Evolutionary conservation across 208 protist species (phyloP).

Genomic region (Leishmania aethiopica): DNA sequence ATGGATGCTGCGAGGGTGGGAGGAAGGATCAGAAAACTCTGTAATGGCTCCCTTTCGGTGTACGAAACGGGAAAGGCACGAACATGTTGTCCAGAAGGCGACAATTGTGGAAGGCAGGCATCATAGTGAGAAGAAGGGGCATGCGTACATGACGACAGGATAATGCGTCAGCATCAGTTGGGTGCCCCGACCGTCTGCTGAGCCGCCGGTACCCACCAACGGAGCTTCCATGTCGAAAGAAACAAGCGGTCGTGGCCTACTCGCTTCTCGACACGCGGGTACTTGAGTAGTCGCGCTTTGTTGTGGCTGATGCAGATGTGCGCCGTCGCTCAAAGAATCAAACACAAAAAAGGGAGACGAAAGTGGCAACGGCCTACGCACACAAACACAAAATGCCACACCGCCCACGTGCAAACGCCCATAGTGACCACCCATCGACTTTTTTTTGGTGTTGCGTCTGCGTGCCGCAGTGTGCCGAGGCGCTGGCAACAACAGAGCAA

Average conservation of each 20-base stretch:
- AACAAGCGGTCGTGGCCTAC: background rate
- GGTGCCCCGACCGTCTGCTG: background rate
- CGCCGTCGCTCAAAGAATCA: background rate
- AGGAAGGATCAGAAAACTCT: background rate
- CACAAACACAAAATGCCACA: too few species aligned
- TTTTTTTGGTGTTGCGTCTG: background rate
- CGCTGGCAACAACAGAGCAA: background rate
- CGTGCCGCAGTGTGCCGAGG: background rate
- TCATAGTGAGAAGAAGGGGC: background rate
- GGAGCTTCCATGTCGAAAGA: background rate
- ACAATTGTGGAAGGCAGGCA: background rate
- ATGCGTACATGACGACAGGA: background rate
- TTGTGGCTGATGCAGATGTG: background rate
- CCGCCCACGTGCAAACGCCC: background rate
- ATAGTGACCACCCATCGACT: background rate
- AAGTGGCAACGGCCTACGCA: background rate
- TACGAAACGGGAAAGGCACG: background rate
- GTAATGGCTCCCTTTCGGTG: background rate
- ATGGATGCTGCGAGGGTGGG: background rate
- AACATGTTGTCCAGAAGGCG: background rate
- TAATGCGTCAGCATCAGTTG: background rate
- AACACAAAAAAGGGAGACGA: conserved; percentile 5
- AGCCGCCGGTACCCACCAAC: background rate
- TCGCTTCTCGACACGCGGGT: background rate
- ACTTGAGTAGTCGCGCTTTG: background rate